Base-by-base conservation (phyloP, 2,329 filamentous ascomycete genomes). In the Neodidymelliopsis sp. region DNA sequence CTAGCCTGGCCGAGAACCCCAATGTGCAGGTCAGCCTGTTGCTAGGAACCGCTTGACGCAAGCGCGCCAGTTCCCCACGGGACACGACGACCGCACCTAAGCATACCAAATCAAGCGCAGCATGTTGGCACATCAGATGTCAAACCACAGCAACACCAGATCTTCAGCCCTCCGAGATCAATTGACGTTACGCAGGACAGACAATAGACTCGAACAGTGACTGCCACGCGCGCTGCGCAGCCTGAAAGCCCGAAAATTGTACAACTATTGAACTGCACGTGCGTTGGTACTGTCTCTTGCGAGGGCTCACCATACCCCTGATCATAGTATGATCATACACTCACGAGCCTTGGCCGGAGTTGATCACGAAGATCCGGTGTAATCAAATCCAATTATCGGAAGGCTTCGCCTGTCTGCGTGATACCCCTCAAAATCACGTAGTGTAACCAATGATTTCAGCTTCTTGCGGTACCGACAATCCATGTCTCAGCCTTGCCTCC, bases 51-150 rank as follows among this genome's bases (percentile, higher is more conserved):
- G 28, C 28, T 19, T 34, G 23, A 23, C 27, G 22, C 10, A 25
- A 27, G 46, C 13, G 24, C n/a, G 18, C 23, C 33, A 27, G 16
- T 34, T 20, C 12, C n/a, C 11, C 13, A 23, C 34, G 23, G 23
- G 27, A 34, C 28, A 22, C 18, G 22, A 49, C 22, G 33, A 22
- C 33, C 31, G 20, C 45, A 42, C 23, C 19, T 37, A 49, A 30
- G 29, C 27, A 43, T 25, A 49, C 16, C 33, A 29, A 43, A 31
- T 43, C 28, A 36, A 43, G 46, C 34, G 28, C 33, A 38, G 35
- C 33, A 28, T 43, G 20, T 24, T 38, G 38, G 18, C 33, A 43
- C 16, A 12, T 12, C 16, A n/a, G 13, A n/a, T 38, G 38, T 23
- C 28, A 10, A 42, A n/a, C 25, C 19, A 42, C 22, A 18, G 25